Evolutionary conservation across 352 stramenopile species (phyloP).

Genomic region (Pythium chondricola): DNA sequence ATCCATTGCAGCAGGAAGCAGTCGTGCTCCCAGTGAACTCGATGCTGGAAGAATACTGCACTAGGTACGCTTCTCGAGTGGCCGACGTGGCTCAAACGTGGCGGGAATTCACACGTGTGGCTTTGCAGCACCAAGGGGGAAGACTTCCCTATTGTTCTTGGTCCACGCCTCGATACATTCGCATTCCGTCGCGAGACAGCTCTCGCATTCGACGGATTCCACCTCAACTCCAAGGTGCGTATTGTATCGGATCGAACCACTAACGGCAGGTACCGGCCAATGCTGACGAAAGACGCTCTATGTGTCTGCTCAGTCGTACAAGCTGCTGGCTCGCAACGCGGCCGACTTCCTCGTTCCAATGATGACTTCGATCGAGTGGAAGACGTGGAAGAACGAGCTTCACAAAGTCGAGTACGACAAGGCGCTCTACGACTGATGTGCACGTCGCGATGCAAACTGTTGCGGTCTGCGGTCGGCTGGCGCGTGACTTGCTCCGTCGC

Average conservation of each 20-base stretch:
- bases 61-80: conserved; percentile 51
- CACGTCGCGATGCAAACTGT: too few species aligned
- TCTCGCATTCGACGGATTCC: conserved; percentile 64
- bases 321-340: conserved; percentile 67
- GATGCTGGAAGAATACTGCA: conserved; percentile 69
- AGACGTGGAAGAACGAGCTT: conserved; percentile 79
- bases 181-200: conserved; percentile 54
- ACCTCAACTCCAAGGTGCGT: conserved; percentile 78
- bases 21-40: conserved; percentile 44
- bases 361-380: conserved; percentile 80
- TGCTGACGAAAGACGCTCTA: conserved; percentile 6
- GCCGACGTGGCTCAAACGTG: too few species aligned
- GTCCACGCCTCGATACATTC: conserved; percentile 67
- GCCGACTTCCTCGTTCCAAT: conserved; percentile 74
- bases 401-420: conserved; percentile 71
- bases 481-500: background rate
- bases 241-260: background rate
- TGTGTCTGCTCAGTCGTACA: conserved; percentile 44
- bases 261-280: too few species aligned
- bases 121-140: conserved; percentile 59
- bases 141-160: conserved; percentile 57
- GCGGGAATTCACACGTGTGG: too few species aligned
- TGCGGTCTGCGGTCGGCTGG: background rate
- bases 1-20: conserved; percentile 27
- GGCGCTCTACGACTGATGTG: conserved; percentile 62